Base-by-base conservation (phyloP, 2,329 filamentous ascomycete species). In the Pseudomassariella vexata region DNA sequence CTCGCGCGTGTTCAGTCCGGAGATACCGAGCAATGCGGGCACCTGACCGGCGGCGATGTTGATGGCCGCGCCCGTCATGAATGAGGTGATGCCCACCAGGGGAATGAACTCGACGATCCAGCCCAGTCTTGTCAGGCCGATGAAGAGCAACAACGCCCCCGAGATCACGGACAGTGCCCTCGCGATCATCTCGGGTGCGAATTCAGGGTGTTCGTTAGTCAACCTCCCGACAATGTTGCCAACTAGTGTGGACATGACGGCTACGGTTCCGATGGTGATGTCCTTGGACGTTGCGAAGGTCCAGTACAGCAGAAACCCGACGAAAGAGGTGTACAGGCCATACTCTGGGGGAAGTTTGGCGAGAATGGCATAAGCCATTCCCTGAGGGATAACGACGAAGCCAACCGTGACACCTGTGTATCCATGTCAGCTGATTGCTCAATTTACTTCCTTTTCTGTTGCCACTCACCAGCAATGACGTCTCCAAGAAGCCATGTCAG, bases 401-500 rank as follows among this genome's bases (percentile, higher is more conserved):
- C 68, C 68, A 32, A 72, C 66, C 11, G 68, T 72, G 30, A 59
- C 46, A 54, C 66, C 65, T 38, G 62, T 32, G 33, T 20, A 14
- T 26, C 16, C 26, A 18, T 24, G 25, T 34, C 30, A 30, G 40
- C 17, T 17, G n/a, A n/a, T 41, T 32, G 14, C 29, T 34, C 61
- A 52, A 26, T 12, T 36, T 23, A 32, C 23, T 24, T 12, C 11
- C 6, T n/a, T 6, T n/a, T 55, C 23, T 23, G 25, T 32, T 22
- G 17, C 19, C 27, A 52, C 74, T 52, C 57, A 82, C 83, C 88
- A 35, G 88, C 88, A 36, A 95, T 78, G 25, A 95, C 56, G 60
- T 95, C 88, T 51, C 89, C 88, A n/a, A 76, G 59, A 5, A 94
- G 60, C 90, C 90, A 95, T 63, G 85, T 79, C 5, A 79, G 7